phyloP scores from a whole-genome alignment of 352 stramenopile species.

The Pythium phragmiticola region DNA sequence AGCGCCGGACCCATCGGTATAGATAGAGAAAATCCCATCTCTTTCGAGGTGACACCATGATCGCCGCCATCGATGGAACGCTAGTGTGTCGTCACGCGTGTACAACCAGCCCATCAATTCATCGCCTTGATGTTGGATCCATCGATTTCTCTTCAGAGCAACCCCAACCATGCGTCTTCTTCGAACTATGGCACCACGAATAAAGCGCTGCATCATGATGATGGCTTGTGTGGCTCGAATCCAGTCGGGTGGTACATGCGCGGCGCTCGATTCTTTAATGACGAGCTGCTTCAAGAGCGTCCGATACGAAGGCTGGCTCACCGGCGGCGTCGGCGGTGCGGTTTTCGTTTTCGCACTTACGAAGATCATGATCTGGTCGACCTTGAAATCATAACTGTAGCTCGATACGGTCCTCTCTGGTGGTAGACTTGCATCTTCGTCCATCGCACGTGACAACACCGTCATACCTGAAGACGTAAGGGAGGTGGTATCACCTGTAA shows the following conservation, averaged over 20 bases:
- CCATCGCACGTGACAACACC: neutral
- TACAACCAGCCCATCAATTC: conserved; percentile 85
- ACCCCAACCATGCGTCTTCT: conserved; percentile 63
- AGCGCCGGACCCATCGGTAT: conserved; percentile 65
- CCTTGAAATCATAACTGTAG: conserved; percentile 75
- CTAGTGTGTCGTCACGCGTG: conserved; percentile 75
- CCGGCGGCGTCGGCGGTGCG: conserved; percentile 20
- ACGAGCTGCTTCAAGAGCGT: conserved; percentile 73
- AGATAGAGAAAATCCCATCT: conserved; percentile 62
- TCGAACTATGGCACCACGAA: conserved; percentile 70
- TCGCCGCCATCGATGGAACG: conserved; percentile 81
- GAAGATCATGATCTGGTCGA: conserved; percentile 67
- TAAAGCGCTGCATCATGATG: conserved; percentile 77
- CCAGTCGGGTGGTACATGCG: conserved; percentile 60
- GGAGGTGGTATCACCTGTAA: conserved; percentile 20
- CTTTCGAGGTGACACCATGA: conserved; percentile 81
- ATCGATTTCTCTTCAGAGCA: conserved; percentile 52
- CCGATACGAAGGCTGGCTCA: conserved; percentile 69
- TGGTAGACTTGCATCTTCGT: conserved; percentile 10
- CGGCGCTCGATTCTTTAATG: conserved; percentile 45
- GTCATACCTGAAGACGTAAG: conserved; percentile 29
- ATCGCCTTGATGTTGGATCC: conserved; percentile 52
- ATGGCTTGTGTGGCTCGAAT: conserved; percentile 69
- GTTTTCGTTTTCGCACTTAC: conserved; percentile 56
- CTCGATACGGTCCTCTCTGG: conserved; percentile 29